Conservation (phyloP, 2,329 filamentous ascomycete genomes). For the Zymoseptoria passerinii region DNA sequence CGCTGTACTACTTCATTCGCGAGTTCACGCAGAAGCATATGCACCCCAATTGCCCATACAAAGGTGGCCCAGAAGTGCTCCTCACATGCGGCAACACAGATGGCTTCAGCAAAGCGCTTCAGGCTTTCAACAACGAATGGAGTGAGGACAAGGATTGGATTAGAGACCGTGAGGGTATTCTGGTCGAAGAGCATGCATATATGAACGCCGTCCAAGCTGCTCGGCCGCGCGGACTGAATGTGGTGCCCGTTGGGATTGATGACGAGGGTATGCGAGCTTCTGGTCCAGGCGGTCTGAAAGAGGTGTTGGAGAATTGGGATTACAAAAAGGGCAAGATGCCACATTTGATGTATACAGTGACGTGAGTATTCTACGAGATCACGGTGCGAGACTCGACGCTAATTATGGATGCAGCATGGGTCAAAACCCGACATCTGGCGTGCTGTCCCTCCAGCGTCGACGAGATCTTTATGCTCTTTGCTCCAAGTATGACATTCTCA, state of each 20-base stretch:
- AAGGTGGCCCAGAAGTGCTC: constrained; percentile 65
- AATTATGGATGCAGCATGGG: constrained; percentile 52
- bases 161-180: constrained; percentile 62
- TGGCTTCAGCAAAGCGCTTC: constrained; percentile 69
- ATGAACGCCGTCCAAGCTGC: constrained; percentile 64
- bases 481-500: constrained; percentile 77
- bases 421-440: constrained; percentile 78
- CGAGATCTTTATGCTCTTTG: constrained; percentile 74
- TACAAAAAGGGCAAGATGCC: constrained; percentile 62
- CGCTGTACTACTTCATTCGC: constrained; percentile 67
- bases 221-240: constrained; percentile 60
- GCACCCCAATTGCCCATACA: constrained; percentile 74
- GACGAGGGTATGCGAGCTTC: constrained; percentile 67
- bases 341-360: constrained; percentile 82
- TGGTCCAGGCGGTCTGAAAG: constrained; percentile 64
- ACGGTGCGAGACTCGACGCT: background rate
- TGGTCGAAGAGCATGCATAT: constrained; percentile 76
- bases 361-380: constrained; percentile 46
- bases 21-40: constrained; percentile 69
- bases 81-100: constrained; percentile 79
- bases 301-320: constrained; percentile 80
- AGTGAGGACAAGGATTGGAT: constrained; percentile 58
- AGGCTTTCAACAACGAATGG: constrained; percentile 71
- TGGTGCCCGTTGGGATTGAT: constrained; percentile 68
- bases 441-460: constrained; percentile 63